Percentiles rank a stretch among this genome's conserved stretches.
These are phyloP conservation scores for Alopecurus myosuroides DNA, from an alignment of 176 grass and related monocot species.

Conservation along the genomic window DNA sequence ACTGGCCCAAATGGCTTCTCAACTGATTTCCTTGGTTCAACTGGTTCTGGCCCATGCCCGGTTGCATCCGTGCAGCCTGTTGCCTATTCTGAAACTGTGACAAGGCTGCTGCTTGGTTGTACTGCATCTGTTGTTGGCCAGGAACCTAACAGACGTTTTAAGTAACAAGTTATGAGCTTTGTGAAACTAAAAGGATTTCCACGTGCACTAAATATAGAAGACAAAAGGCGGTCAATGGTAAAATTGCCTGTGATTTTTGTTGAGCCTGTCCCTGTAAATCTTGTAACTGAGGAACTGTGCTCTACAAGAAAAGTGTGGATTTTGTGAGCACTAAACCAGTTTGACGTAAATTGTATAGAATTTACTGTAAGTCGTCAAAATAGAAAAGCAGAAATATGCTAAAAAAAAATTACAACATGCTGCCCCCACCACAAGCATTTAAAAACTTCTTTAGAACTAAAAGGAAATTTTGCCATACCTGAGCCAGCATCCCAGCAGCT, in stretches of 20 bases:
- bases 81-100: slow-evolving; percentile 88
- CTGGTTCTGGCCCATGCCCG: slow-evolving; percentile 77
- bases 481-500: slow-evolving; percentile 59
- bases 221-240: neutral
- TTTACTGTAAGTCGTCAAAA: neutral
- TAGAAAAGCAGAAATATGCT: neutral
- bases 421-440: neutral
- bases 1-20: slow-evolving; percentile 78
- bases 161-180: slow-evolving; percentile 10
- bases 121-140: slow-evolving; percentile 84
- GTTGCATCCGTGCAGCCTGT: slow-evolving; percentile 68
- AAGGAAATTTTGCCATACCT: slow-evolving; percentile 36
- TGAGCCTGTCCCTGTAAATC: slow-evolving; percentile 84
- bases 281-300: slow-evolving; percentile 77
- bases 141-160: slow-evolving; percentile 35
- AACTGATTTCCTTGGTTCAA: slow-evolving; percentile 84
- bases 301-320: slow-evolving; percentile 48
- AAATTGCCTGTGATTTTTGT: slow-evolving; percentile 79
- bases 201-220: slow-evolving; percentile 7
- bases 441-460: neutral
- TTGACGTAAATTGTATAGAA: neutral
- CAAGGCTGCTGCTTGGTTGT: slow-evolving; percentile 70
- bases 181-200: neutral
- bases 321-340: neutral
- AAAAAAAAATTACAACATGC: neutral